Percentiles rank a stretch among this genome's conserved stretches.
Evolutionary conservation across 1,284 basidiomycete genomes (phyloP).

Genomic region (Lentinula novae-zelandiae): DNA sequence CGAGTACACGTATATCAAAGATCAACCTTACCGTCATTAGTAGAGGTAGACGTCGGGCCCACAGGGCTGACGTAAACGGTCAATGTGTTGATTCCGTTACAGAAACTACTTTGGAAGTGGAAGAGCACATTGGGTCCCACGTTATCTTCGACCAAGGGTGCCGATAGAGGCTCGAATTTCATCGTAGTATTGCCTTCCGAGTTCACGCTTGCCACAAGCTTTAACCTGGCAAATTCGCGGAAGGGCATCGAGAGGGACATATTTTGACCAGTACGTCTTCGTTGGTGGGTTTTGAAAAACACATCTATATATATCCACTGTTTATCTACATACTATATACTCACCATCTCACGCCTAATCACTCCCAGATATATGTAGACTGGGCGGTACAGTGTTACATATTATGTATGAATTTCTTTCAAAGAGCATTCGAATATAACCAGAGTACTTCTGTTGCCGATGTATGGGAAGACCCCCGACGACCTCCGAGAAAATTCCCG

Average conservation of each 20-base stretch:
- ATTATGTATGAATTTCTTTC: too few species aligned
- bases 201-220: neutral
- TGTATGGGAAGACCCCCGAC: too few species aligned
- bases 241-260: neutral
- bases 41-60: neutral
- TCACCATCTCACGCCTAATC: too few species aligned
- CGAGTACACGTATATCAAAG: too few species aligned
- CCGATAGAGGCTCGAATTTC: neutral
- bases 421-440: too few species aligned
- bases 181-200: neutral
- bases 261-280: neutral
- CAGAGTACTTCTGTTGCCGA: too few species aligned
- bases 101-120: neutral
- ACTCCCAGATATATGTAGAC: too few species aligned
- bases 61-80: neutral
- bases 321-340: too few species aligned
- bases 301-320: too few species aligned
- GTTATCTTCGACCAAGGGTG: neutral
- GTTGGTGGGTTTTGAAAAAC: neutral
- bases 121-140: neutral
- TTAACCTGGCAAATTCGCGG: neutral
- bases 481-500: too few species aligned
- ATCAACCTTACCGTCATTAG: neutral
- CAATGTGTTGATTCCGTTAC: neutral
- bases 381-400: too few species aligned